Evolutionary conservation across 1,139 yeast species (phyloP).

Genomic region (Saccharomyces pastorianus): DNA sequence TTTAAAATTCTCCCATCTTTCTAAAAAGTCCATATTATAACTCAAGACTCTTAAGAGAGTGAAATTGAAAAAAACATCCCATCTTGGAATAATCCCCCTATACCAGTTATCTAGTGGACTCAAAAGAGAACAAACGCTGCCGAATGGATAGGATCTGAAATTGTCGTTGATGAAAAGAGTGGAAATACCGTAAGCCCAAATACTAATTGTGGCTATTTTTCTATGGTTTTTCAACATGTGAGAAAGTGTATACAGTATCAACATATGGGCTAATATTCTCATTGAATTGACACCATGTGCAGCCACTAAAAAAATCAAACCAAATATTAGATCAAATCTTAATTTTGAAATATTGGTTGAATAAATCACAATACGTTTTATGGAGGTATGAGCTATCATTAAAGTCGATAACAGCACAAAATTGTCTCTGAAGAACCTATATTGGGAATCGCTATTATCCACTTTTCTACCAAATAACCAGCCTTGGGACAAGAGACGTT

Average conservation of each 20-base stretch:
- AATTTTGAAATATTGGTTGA: constrained; percentile 35
- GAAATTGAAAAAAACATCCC: constrained; percentile 95
- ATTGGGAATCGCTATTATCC: constrained; percentile 86
- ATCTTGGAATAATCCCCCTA: constrained; percentile 71
- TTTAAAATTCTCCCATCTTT: constrained; percentile 33
- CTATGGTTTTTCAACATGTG: constrained; percentile 31
- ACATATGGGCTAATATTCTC: constrained; percentile 51
- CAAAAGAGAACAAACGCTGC: constrained; percentile 33
- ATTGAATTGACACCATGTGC: constrained; percentile 73
- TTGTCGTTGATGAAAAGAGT: constrained; percentile 71
- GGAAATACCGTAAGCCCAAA: constrained; percentile 75
- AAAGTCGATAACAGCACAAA: constrained; percentile 52
- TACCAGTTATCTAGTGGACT: constrained; percentile 48
- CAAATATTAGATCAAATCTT: constrained; percentile 63
- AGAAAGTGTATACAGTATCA: constrained; percentile 48
- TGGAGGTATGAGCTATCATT: constrained; percentile 43
- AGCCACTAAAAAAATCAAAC: constrained; percentile 56
- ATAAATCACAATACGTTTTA: constrained; percentile 37
- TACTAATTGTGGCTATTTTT: constrained; percentile 27
- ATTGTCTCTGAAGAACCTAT: constrained; percentile 78
- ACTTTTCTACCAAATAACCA: constrained; percentile 77
- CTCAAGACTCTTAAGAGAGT: constrained; percentile 78
- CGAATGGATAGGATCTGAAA: constrained; percentile 48
- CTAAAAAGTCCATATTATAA: constrained; percentile 67
- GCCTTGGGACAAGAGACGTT: constrained; percentile 52